Percentiles rank a stretch among this genome's conserved stretches.
phyloP scores from a whole-genome alignment of 345 rosid species.

The Mercurialis annua region DNA sequence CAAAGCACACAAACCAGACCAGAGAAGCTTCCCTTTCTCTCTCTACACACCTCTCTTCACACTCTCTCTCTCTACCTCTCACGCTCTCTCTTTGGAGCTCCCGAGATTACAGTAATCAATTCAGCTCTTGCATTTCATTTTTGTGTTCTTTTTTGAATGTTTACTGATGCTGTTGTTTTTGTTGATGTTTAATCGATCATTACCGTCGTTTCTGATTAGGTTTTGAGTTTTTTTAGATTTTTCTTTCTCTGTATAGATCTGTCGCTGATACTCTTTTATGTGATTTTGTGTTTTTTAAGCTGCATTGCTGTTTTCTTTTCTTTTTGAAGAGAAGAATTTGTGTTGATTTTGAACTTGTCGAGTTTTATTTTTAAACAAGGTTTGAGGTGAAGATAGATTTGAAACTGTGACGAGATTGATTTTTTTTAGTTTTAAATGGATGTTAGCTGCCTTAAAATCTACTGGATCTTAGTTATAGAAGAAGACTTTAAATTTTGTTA shows the following conservation, averaged over 20 bases:
- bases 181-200: constrained; percentile 17
- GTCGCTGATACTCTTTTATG: constrained; percentile 15
- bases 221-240: neutral
- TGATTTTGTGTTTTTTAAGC: neutral
- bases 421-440: neutral
- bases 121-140: too few relatives aligned
- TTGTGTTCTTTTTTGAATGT: neutral
- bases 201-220: constrained; percentile 8
- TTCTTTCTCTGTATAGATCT: constrained; percentile 36
- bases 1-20: constrained; percentile 37
- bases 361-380: neutral
- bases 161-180: constrained; percentile 4
- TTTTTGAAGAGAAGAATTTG: constrained; percentile 8
- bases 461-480: neutral
- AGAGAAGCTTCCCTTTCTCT: constrained; percentile 8
- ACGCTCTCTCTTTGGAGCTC: neutral
- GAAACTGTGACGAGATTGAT: neutral
- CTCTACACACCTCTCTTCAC: neutral
- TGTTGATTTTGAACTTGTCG: neutral
- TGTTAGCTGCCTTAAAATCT: neutral
- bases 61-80: neutral
- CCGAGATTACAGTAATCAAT: neutral
- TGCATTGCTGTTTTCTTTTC: neutral
- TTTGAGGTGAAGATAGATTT: neutral
- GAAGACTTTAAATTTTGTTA: neutral